These are phyloP conservation scores for Trichoderma sp. DNA, from an alignment of 2,329 filamentous ascomycete genomes.

Conservation along the genomic window DNA sequence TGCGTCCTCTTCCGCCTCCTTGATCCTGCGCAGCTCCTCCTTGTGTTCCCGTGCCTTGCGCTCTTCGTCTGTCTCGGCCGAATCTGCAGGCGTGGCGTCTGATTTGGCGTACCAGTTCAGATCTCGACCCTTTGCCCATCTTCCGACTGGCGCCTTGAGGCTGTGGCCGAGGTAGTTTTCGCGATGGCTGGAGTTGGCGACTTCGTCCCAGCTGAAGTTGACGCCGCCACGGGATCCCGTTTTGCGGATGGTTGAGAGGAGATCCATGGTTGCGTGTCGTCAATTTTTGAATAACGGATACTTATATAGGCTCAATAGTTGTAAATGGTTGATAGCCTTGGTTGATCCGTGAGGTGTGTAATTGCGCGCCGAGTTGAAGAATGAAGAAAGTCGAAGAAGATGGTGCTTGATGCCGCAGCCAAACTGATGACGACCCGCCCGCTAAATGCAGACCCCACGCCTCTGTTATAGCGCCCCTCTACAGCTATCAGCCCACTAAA, in stretches of 20 bases:
- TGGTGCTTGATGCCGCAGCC: background rate
- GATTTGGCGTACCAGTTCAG: slow-evolving; percentile 66
- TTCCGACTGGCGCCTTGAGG: slow-evolving; percentile 86
- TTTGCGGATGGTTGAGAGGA: slow-evolving; percentile 90
- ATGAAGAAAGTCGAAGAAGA: background rate
- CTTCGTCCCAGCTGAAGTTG: slow-evolving; percentile 96
- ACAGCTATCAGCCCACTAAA: slow-evolving; percentile 24
- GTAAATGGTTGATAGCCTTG: background rate
- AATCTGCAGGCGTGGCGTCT: slow-evolving; percentile 47
- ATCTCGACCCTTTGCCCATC: slow-evolving; percentile 81
- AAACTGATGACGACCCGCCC: slow-evolving; percentile 7
- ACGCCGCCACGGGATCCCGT: slow-evolving; percentile 86
- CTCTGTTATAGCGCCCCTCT: slow-evolving; percentile 14
- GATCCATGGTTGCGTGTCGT: slow-evolving; percentile 68
- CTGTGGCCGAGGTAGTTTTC: slow-evolving; percentile 91
- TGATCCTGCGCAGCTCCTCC: slow-evolving; percentile 79
- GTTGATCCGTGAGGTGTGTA: background rate
- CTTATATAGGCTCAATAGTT: fast-evolving
- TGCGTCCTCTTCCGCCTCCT: slow-evolving; percentile 91
- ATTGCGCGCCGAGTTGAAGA: background rate
- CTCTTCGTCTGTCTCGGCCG: slow-evolving; percentile 60
- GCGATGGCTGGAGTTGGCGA: slow-evolving; percentile 81
- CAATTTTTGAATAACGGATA: background rate
- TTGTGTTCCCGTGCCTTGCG: slow-evolving; percentile 63
- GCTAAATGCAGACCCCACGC: slow-evolving; percentile 30